These are phyloP conservation scores for Nakaseomyces bracarensis DNA, from an alignment of 1,139 yeast species.

Conservation along the genomic window DNA sequence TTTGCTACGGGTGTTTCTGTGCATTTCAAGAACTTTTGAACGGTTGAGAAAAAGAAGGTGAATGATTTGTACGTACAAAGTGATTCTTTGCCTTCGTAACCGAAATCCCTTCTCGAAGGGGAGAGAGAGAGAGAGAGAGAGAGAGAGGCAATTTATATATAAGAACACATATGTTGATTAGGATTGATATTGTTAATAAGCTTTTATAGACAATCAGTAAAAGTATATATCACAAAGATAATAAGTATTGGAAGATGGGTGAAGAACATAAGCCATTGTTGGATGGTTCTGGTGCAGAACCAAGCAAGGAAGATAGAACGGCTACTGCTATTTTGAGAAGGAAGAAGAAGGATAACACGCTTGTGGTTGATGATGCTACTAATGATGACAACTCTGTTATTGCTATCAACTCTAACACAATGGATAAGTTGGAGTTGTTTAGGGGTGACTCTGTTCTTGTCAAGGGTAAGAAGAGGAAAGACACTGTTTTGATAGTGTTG, in stretches of 20 bases:
- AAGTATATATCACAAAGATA: no score
- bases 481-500: constrained; percentile 91
- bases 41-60: no score
- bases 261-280: constrained; percentile 36
- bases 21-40: no score
- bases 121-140: no score
- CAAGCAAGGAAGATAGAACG: constrained; percentile 63
- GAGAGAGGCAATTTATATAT: no score
- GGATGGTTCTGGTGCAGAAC: constrained; percentile 50
- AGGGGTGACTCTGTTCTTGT: constrained; percentile 97
- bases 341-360: constrained; percentile 91
- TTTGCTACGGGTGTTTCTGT: background rate
- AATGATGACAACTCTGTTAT: constrained; percentile 96
- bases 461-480: constrained; percentile 96
- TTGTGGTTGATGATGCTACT: constrained; percentile 93
- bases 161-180: no score
- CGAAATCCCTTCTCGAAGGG: no score
- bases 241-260: constrained; percentile 20
- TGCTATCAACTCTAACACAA: constrained; percentile 88
- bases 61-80: no score
- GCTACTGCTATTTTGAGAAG: constrained; percentile 96
- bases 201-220: no score
- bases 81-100: no score
- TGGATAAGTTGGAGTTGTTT: constrained; percentile 91
- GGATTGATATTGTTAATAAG: no score